phyloP scores from a whole-genome alignment of 2,329 filamentous ascomycete genomes.

The Dryadomyces sulphureus region DNA sequence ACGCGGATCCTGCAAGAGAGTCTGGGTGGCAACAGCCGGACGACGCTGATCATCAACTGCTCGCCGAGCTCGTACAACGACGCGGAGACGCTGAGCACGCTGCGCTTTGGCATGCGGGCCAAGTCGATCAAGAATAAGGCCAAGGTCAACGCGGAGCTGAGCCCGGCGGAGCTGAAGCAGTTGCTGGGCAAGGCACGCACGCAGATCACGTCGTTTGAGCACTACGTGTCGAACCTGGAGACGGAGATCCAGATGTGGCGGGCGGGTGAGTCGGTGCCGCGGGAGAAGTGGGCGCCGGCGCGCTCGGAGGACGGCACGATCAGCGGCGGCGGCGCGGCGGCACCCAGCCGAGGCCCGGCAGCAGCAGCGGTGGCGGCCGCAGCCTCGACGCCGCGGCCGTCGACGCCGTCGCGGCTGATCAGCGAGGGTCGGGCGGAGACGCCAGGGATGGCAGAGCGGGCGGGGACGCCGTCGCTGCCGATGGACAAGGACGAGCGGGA shows the following conservation, averaged over 20 bases:
- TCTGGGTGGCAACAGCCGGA: constrained; percentile 91
- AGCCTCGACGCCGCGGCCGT: constrained; percentile 37
- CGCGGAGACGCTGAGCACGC: constrained; percentile 78
- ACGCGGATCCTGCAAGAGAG: constrained; percentile 96
- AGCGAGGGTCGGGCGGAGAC: constrained; percentile 48
- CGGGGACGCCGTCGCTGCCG: constrained; percentile 73
- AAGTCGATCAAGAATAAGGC: constrained; percentile 99
- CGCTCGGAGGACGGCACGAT: constrained; percentile 19
- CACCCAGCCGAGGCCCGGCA: constrained; percentile 27
- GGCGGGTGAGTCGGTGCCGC: constrained; percentile 73
- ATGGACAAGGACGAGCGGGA: constrained; percentile 95
- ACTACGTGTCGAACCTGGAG: constrained; percentile 71
- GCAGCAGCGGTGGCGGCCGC: constrained; percentile 17
- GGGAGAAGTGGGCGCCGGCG: constrained; percentile 70
- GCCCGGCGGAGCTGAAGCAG: constrained; percentile 84
- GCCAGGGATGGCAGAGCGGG: constrained; percentile 58
- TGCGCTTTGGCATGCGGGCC: constrained; percentile 88
- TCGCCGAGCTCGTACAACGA: constrained; percentile 99
- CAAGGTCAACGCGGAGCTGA: constrained; percentile 97
- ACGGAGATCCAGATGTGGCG: constrained; percentile 80
- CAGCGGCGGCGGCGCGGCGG: constrained; percentile 13
- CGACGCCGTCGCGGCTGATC: constrained; percentile 34
- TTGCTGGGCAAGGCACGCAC: constrained; percentile 84
- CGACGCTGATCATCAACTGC: constrained; percentile 97
- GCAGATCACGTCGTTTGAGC: constrained; percentile 78